phyloP scores from a whole-genome alignment of 2,329 filamentous ascomycete species.

The Colletotrichum sp. region DNA sequence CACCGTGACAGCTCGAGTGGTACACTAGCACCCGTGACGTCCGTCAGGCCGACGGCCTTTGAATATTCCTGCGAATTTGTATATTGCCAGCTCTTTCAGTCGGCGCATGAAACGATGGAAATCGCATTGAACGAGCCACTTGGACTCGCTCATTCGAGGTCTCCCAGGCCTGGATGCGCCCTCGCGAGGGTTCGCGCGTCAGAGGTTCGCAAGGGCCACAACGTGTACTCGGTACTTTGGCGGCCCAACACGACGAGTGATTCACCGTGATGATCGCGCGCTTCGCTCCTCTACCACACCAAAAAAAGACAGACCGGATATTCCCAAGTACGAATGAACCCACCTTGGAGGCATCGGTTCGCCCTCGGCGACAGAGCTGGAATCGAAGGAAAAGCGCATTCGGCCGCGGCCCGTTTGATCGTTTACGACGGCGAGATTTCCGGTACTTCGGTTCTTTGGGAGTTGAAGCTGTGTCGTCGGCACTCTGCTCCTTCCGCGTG shows the following conservation, averaged over 20 bases:
- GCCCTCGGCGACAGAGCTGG: constrained; percentile 54
- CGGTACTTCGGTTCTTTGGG: constrained; percentile 71
- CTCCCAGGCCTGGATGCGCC: background rate
- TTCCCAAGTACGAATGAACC: constrained; percentile 23
- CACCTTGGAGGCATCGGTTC: constrained; percentile 75
- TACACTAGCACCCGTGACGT: constrained; percentile 17
- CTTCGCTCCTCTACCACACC: background rate
- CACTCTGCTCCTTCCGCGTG: constrained; percentile 47
- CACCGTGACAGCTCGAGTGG: constrained; percentile 4
- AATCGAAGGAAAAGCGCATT: constrained; percentile 80
- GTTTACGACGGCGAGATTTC: constrained; percentile 58
- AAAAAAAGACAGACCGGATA: background rate
- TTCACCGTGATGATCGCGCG: background rate
- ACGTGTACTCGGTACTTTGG: background rate
- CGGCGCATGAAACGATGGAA: background rate
- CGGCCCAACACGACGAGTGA: background rate
- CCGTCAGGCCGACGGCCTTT: background rate
- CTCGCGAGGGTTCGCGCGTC: background rate
- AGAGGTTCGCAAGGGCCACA: background rate
- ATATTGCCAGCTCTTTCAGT: background rate
- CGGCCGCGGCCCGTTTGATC: constrained; percentile 62
- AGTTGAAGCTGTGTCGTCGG: constrained; percentile 55
- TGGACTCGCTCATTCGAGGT: background rate
- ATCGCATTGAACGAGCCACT: background rate
- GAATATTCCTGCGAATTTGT: background rate